Conservation (phyloP, 495 filamentous ascomycete species). For the Tuber calosporum region DNA sequence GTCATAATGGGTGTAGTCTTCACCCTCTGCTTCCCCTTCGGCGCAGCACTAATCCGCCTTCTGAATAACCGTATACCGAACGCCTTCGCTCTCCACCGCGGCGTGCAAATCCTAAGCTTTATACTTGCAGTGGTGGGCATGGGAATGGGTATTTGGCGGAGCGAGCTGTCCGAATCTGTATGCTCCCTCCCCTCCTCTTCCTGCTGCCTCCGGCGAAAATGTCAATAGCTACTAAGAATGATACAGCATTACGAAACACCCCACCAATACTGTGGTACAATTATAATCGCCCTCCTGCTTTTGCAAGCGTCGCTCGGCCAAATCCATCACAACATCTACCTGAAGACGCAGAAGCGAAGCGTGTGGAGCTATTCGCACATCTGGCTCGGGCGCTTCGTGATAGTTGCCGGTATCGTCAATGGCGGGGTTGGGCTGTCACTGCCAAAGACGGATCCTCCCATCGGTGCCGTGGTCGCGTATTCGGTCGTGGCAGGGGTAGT, state of each 20-base stretch:
- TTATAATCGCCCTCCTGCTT: slow-evolving; percentile 52
- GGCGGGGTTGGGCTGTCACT: slow-evolving; percentile 58
- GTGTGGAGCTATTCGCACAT: slow-evolving; percentile 56
- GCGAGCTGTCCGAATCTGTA: slow-evolving; percentile 42
- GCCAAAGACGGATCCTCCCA: slow-evolving; percentile 44
- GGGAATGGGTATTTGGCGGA: slow-evolving; percentile 53
- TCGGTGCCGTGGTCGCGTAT: slow-evolving; percentile 53
- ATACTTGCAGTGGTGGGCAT: slow-evolving; percentile 55
- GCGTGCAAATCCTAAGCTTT: slow-evolving; percentile 54
- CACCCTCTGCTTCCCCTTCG: slow-evolving; percentile 52
- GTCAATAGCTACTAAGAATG: slow-evolving; percentile 19
- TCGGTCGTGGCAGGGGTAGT: slow-evolving; percentile 54
- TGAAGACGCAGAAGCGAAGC: slow-evolving; percentile 48
- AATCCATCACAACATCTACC: slow-evolving; percentile 56
- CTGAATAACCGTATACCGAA: slow-evolving; percentile 45
- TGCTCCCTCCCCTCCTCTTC: slow-evolving; percentile 17
- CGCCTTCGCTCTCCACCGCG: slow-evolving; percentile 50
- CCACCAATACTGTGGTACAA: slow-evolving; percentile 50
- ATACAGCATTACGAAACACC: slow-evolving; percentile 37
- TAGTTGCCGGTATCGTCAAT: slow-evolving; percentile 63
- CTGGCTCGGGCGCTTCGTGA: slow-evolving; percentile 60
- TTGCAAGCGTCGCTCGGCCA: slow-evolving; percentile 60
- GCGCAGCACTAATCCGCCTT: slow-evolving; percentile 53
- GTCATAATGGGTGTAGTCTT: slow-evolving; percentile 55
- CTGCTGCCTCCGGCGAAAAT: not conserved